phyloP scores from a whole-genome alignment of 345 rosid species.

The Gossypium sturtianum region DNA sequence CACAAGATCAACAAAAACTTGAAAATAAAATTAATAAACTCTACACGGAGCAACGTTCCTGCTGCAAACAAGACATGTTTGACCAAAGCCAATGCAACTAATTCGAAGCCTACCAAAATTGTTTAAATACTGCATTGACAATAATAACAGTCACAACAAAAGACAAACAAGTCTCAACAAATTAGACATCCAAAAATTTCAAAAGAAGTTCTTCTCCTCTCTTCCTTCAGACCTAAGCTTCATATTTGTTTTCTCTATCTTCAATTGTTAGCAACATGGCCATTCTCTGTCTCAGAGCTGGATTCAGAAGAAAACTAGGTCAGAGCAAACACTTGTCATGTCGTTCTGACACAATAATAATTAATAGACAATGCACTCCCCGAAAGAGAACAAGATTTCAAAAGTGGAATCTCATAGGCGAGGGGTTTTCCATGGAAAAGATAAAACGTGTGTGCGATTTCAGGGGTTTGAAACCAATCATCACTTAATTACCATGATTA shows the following conservation, averaged over 20 bases:
- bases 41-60: neutral
- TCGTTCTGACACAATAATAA: neutral
- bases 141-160: slow-evolving; percentile 10
- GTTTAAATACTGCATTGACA: slow-evolving; percentile 22
- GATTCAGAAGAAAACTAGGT: slow-evolving; percentile 8
- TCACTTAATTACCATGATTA: neutral
- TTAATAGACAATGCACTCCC: neutral
- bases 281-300: slow-evolving; percentile 37
- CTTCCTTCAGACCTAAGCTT: neutral
- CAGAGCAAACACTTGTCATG: neutral
- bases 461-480: neutral
- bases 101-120: slow-evolving; percentile 40
- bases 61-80: slow-evolving; percentile 16
- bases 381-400: neutral
- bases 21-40: neutral
- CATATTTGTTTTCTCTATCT: slow-evolving; percentile 5
- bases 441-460: too few species aligned
- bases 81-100: slow-evolving; percentile 16
- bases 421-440: neutral
- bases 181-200: slow-evolving; percentile 16
- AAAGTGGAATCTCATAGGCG: neutral
- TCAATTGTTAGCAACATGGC: slow-evolving; percentile 11
- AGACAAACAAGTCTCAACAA: slow-evolving; percentile 19
- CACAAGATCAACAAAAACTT: neutral
- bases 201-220: slow-evolving; percentile 3